Conservation (phyloP, 768 basidiomycete species). For the Russula sp. region DNA sequence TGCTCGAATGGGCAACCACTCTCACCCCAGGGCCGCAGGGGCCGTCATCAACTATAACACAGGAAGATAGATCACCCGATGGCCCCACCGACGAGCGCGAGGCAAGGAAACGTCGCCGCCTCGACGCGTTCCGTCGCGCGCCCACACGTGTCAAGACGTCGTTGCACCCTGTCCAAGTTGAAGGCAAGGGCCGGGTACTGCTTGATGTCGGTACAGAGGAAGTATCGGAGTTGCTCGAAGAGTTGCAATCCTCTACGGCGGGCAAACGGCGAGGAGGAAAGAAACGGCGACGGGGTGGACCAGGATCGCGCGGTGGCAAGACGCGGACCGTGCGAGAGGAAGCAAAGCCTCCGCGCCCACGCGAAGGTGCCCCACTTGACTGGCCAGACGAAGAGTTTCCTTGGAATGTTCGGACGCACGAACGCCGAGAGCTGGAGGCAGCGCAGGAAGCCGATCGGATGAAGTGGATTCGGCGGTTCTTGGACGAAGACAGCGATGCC, state of each 20-base stretch:
- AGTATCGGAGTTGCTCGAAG: slow-evolving; percentile 34
- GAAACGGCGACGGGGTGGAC: slow-evolving; percentile 47
- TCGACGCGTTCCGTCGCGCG: slow-evolving; percentile 61
- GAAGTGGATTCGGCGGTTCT: slow-evolving; percentile 63
- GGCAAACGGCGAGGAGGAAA: slow-evolving; percentile 44
- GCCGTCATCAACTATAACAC: slow-evolving; percentile 27
- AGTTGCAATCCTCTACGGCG: slow-evolving; percentile 32
- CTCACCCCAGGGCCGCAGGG: slow-evolving; percentile 46
- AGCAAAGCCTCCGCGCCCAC: slow-evolving; percentile 8
- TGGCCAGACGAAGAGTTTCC: slow-evolving; percentile 82
- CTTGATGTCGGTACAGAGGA: slow-evolving; percentile 52
- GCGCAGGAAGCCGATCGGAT: slow-evolving; percentile 59
- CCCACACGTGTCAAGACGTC: slow-evolving; percentile 35
- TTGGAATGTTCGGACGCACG: slow-evolving; percentile 63
- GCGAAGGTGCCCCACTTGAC: slow-evolving; percentile 46
- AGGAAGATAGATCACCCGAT: slow-evolving; percentile 34
- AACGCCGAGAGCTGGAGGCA: slow-evolving; percentile 50
- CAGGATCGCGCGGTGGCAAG: slow-evolving; percentile 28
- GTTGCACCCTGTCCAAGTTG: slow-evolving; percentile 61
- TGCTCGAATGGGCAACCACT: slow-evolving; percentile 52
- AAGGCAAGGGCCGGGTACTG: slow-evolving; percentile 69
- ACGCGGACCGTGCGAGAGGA: slow-evolving; percentile 9
- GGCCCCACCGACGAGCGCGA: slow-evolving; percentile 49
- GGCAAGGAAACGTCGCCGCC: slow-evolving; percentile 59
- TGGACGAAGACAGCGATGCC: slow-evolving; percentile 68